phyloP scores from a whole-genome alignment of 768 basidiomycete species.

The Leucocoprinus sp. region DNA sequence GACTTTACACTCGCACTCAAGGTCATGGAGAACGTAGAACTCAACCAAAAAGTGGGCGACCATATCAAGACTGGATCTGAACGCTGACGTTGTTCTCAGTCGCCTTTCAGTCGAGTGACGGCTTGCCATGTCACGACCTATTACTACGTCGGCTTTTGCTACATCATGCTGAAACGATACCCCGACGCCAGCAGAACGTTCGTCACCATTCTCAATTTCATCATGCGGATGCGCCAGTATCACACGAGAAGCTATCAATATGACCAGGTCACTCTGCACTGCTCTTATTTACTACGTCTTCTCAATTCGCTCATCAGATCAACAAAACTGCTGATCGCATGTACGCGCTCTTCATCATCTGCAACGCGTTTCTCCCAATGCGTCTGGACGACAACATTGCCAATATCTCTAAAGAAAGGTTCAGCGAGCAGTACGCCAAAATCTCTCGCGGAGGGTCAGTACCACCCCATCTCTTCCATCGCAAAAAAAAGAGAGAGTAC shows the following conservation, averaged over 20 bases:
- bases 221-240: constrained; percentile 92
- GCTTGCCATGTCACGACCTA: constrained; percentile 95
- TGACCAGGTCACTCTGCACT: constrained; percentile 57
- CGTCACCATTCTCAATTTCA: constrained; percentile 89
- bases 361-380: constrained; percentile 87
- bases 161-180: constrained; percentile 90
- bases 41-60: constrained; percentile 68
- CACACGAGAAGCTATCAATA: constrained; percentile 96
- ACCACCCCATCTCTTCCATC: neutral
- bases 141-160: constrained; percentile 96
- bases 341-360: constrained; percentile 93
- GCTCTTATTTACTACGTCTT: neutral
- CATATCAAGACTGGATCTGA: neutral
- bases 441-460: constrained; percentile 71
- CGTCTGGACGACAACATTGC: constrained; percentile 92
- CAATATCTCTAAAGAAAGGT: constrained; percentile 87
- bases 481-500: too few relatives aligned
- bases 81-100: constrained; percentile 28
- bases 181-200: constrained; percentile 94
- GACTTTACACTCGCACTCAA: constrained; percentile 94
- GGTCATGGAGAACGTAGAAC: constrained; percentile 89
- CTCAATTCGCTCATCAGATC: constrained; percentile 44
- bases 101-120: constrained; percentile 88
- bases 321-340: constrained; percentile 97
- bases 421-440: constrained; percentile 83